Evolutionary conservation across 352 stramenopile species (phyloP).

Genomic region (Saprolegnia diclina): DNA sequence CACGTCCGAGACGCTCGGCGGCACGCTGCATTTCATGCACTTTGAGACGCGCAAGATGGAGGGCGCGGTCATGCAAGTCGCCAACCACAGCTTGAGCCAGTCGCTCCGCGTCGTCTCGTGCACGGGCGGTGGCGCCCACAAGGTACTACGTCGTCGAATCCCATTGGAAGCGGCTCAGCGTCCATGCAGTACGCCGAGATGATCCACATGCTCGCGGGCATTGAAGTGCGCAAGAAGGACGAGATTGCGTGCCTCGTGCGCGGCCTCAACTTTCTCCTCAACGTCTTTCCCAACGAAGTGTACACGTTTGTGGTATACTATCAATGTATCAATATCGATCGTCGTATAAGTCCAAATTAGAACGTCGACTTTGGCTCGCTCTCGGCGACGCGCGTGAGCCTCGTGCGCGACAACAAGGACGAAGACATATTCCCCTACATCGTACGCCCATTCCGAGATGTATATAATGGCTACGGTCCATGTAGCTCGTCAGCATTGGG

Average conservation of each 20-base stretch:
- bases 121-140: slow-evolving; percentile 77
- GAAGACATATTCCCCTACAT: slow-evolving; percentile 83
- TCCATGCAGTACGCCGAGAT: slow-evolving; percentile 50
- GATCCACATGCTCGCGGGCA: slow-evolving; percentile 73
- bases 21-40: slow-evolving; percentile 95
- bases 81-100: slow-evolving; percentile 71
- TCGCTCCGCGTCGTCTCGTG: slow-evolving; percentile 70
- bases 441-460: slow-evolving; percentile 44
- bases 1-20: slow-evolving; percentile 83
- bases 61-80: slow-evolving; percentile 73
- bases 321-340: slow-evolving; percentile 14
- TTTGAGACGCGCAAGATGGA: slow-evolving; percentile 74
- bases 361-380: slow-evolving; percentile 79
- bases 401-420: slow-evolving; percentile 68
- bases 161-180: background rate
- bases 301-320: slow-evolving; percentile 93
- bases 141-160: slow-evolving; percentile 37
- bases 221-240: slow-evolving; percentile 78
- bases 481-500: slow-evolving; percentile 95
- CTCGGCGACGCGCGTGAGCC: slow-evolving; percentile 63
- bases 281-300: slow-evolving; percentile 93
- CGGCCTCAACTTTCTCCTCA: slow-evolving; percentile 96
- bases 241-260: slow-evolving; percentile 97
- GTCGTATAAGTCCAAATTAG: slow-evolving; percentile 28
- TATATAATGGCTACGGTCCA: background rate